A percentile compares a stretch with the other conserved stretches of the same genome.
phyloP scores from a whole-genome alignment of 495 filamentous ascomycete genomes.

The Antarctomyces pellizariae region DNA sequence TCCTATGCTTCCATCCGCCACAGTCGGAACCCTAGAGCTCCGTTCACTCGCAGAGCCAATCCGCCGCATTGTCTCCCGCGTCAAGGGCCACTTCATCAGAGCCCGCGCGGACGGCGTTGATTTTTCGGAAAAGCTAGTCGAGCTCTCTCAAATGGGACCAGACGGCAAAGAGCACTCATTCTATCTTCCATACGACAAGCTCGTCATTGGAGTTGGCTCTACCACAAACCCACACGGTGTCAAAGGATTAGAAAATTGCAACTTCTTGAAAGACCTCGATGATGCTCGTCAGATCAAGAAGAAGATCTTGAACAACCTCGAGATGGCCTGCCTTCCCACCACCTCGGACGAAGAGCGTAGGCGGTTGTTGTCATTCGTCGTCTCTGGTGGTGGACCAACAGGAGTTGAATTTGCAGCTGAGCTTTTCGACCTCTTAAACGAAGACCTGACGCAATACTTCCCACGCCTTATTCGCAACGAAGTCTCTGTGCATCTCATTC shows the following conservation, averaged over 20 bases:
- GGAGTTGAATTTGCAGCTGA: constrained; percentile 97
- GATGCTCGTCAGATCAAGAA: constrained; percentile 82
- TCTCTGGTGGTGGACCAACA: constrained; percentile 88
- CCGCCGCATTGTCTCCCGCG: constrained; percentile 48
- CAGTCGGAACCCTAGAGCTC: constrained; percentile 83
- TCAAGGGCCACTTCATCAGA: constrained; percentile 76
- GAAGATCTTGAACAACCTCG: constrained; percentile 74
- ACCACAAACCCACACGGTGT: constrained; percentile 90
- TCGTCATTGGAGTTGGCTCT: constrained; percentile 87
- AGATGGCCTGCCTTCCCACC: constrained; percentile 79
- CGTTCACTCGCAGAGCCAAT: constrained; percentile 84
- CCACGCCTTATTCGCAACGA: constrained; percentile 83
- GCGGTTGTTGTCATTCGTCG: constrained; percentile 76
- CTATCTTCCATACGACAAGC: constrained; percentile 95
- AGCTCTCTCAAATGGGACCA: constrained; percentile 51
- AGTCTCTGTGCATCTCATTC: constrained; percentile 92
- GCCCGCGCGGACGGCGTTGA: constrained; percentile 71
- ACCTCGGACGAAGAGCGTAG: constrained; percentile 74
- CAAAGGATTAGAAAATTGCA: constrained; percentile 79
- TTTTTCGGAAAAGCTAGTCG: constrained; percentile 74
- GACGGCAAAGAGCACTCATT: constrained; percentile 51
- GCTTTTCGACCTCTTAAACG: constrained; percentile 86
- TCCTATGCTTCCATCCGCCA: constrained; percentile 90
- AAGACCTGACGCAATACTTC: constrained; percentile 67
- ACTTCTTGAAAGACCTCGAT: constrained; percentile 82